Evolutionary conservation across 2,329 filamentous ascomycete species (phyloP).

Genomic region (Incumbomyces lentus): DNA sequence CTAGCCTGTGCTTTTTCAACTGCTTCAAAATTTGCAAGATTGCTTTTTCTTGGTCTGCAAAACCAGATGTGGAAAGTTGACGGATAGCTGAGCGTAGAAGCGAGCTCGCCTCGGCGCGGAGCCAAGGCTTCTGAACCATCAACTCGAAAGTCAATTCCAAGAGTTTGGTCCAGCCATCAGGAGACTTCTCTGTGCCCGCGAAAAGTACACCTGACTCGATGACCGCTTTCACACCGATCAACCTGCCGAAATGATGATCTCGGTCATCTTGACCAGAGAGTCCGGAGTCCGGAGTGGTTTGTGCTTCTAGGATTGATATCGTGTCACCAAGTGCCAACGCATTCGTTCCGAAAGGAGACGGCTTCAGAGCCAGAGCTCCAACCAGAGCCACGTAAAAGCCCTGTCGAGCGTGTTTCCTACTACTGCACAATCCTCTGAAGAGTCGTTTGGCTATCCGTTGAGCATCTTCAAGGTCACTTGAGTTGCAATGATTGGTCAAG

Average conservation of each 20-base stretch:
- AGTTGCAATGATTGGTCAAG: conserved; percentile 34
- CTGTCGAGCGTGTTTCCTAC: conserved; percentile 74
- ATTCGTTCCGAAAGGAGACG: background rate
- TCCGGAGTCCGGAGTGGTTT: conserved; percentile 43
- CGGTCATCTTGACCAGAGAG: conserved; percentile 64
- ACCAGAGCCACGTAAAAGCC: conserved; percentile 85
- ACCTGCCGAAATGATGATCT: conserved; percentile 71
- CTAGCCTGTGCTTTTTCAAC: conserved; percentile 54
- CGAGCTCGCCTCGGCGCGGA: conserved; percentile 78
- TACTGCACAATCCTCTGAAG: conserved; percentile 79
- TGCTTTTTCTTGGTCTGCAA: conserved; percentile 30
- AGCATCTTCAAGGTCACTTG: conserved; percentile 32
- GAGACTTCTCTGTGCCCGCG: conserved; percentile 16
- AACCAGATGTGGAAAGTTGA: background rate
- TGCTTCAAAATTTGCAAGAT: conserved; percentile 33
- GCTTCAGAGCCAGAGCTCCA: conserved; percentile 50
- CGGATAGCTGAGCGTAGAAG: conserved; percentile 63
- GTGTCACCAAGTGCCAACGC: conserved; percentile 24
- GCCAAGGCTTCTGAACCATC: conserved; percentile 73
- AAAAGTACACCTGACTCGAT: conserved; percentile 69
- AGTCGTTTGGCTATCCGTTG: conserved; percentile 48
- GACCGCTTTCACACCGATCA: conserved; percentile 81
- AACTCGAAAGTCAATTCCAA: conserved; percentile 64
- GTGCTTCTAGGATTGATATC: conserved; percentile 42
- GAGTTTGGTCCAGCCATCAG: conserved; percentile 42